These are phyloP conservation scores for Nothopassalora personata DNA, from an alignment of 2,329 filamentous ascomycete species.

Conservation along the genomic window DNA sequence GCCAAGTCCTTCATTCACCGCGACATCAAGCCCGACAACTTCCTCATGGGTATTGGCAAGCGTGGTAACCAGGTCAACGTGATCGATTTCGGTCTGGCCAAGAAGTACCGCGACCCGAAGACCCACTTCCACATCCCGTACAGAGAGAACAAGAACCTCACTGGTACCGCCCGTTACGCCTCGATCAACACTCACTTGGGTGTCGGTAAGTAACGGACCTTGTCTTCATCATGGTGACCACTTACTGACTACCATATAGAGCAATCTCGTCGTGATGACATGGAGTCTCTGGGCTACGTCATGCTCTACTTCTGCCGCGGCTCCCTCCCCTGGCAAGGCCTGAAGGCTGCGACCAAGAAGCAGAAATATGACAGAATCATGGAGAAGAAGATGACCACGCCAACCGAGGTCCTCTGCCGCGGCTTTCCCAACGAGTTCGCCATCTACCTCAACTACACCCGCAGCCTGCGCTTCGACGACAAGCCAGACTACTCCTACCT, in stretches of 20 bases:
- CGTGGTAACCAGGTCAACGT: slow-evolving; percentile 99
- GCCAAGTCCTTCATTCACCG: slow-evolving; percentile 99
- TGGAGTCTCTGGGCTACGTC: slow-evolving; percentile 98
- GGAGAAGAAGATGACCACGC: slow-evolving; percentile 99
- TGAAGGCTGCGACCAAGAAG: slow-evolving; percentile 68
- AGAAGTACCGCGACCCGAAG: slow-evolving; percentile 99
- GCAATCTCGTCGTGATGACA: slow-evolving; percentile 97
- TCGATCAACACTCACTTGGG: slow-evolving; percentile 98
- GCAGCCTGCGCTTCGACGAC: slow-evolving; percentile 97
- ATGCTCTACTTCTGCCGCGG: slow-evolving; percentile 99
- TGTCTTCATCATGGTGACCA: neutral
- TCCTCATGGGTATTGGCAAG: slow-evolving; percentile 98
- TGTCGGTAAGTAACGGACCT: slow-evolving; percentile 56
- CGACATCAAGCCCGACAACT: slow-evolving; percentile 99
- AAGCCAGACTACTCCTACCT: slow-evolving; percentile 99
- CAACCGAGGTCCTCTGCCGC: slow-evolving; percentile 95
- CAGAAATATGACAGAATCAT: slow-evolving; percentile 99
- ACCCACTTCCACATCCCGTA: slow-evolving; percentile 99
- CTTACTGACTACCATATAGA: slow-evolving; percentile 47
- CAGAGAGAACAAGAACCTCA: slow-evolving; percentile 99
- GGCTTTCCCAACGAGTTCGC: slow-evolving; percentile 99
- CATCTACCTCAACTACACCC: slow-evolving; percentile 99
- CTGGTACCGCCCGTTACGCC: slow-evolving; percentile 95
- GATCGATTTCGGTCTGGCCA: slow-evolving; percentile 97
- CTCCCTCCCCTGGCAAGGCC: slow-evolving; percentile 94